Base-by-base conservation (phyloP, 176 grass and related monocot species). In the Saccharum spontaneum region DNA sequence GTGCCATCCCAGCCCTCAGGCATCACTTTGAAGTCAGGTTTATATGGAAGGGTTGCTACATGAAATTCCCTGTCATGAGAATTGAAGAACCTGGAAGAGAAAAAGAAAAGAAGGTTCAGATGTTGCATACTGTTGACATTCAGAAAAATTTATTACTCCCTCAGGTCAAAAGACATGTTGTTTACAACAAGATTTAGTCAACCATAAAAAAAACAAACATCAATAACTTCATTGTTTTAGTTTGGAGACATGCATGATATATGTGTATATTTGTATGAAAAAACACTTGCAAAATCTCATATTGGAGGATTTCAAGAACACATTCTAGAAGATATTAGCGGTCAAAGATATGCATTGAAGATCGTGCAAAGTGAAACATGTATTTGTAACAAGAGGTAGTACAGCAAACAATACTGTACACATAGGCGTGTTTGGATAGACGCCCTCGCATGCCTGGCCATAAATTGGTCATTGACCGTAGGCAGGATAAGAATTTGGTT, bases 21-120 rank as follows among this genome's bases (percentile, higher is more conserved):
- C 97, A 99, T 97, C 69, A 99, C 90, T 86, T 94, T 99, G 88
- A 99, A 97, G 67, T 99, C 89, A 73, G 97, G 97, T 88, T 99
- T 99, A 60, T 99, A 97, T 45, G 91, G 94, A 89, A 99, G 91
- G 48, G 94, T 87, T 48, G 97, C 97, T 16, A 97, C 97, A 92
- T 99, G 97, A 88, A 99, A 99, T 68, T 99, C 97, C 64, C 86
- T 97, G 84, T 97, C 94, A 87, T 91, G 92, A 14, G 86, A 96
- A 89, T 84, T 92, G 79, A 99, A 99, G 76, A 97, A 99, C 69
- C 97, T 99, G 82, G 41, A 79, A 79, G 17, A 61, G 36, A 85
- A 74, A 78, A 86, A 68, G 6, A 41, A 84, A 78, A 77, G 38
- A 79, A 83, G 71, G 39, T 17, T 91, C 12, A 75, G 75, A 69